A percentile compares a stretch with the other conserved stretches of the same genome.
Conservation (phyloP, 768 basidiomycete genomes). For the Tylopilus cervinicoccineus region DNA sequence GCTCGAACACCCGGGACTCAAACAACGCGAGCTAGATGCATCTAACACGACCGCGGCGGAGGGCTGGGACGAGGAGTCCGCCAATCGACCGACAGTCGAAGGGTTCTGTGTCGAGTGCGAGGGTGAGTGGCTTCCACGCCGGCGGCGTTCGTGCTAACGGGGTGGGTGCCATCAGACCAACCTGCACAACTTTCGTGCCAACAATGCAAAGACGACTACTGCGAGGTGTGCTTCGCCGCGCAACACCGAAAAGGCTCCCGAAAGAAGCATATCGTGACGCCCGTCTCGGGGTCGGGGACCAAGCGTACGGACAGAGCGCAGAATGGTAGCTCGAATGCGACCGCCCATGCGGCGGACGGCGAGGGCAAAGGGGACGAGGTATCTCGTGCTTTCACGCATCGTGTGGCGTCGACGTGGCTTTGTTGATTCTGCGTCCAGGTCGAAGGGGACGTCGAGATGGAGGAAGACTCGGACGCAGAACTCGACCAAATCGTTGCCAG, state of each 20-base stretch:
- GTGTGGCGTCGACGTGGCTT: not conserved
- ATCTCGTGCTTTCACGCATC: not conserved
- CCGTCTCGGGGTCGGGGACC: slow-evolving; percentile 33
- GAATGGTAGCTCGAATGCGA: slow-evolving; percentile 13
- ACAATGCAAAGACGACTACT: slow-evolving; percentile 68
- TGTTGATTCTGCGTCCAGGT: slow-evolving; percentile 17
- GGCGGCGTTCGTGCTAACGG: no score
- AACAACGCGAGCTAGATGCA: slow-evolving; percentile 30
- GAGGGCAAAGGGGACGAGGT: slow-evolving; percentile 21
- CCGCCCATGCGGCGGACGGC: not conserved
- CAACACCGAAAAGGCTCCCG: slow-evolving; percentile 82
- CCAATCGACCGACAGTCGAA: slow-evolving; percentile 42
- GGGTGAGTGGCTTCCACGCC: slow-evolving; percentile 51
- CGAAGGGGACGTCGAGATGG: slow-evolving; percentile 35
- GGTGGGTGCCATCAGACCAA: no score
- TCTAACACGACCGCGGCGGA: slow-evolving; percentile 37
- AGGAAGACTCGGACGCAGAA: slow-evolving; percentile 34
- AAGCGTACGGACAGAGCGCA: slow-evolving; percentile 7
- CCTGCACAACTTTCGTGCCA: slow-evolving; percentile 74
- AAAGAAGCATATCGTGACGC: slow-evolving; percentile 55
- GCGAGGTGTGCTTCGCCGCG: slow-evolving; percentile 82
- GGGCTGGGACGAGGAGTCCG: slow-evolving; percentile 69
- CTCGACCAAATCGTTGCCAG: slow-evolving; percentile 34
- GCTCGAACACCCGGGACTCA: slow-evolving; percentile 49
- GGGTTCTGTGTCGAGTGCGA: slow-evolving; percentile 85